Base-by-base conservation (phyloP, 192 early-diverging fungal species). In the Coemansia sp. region DNA sequence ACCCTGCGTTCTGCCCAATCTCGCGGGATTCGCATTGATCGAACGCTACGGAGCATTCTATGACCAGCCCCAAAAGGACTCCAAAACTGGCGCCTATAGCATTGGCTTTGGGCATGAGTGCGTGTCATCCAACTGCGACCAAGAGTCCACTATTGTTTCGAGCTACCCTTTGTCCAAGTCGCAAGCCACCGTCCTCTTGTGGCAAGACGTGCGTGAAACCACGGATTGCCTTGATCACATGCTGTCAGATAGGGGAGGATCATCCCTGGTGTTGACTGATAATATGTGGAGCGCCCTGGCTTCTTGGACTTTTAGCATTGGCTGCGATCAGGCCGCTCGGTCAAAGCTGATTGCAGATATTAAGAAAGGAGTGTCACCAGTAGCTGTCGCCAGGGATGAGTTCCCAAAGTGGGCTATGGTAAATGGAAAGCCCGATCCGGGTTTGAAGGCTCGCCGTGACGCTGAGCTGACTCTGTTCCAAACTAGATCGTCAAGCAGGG, bases 251-350 rank as follows among this genome's bases (percentile, higher is more conserved):
- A 6, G 36, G 9, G 61, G 0, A 8, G 1, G 24, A 10, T 21
- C 4, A 19, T 9, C 48, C 9, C 21, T 56, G 29, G 16, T 17
- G 16, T 31, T 72, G 42, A 68, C 59, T 21, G 70, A 57, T 0
- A 78, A 73, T 51, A 78, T 80, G 74, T 78, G 75, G 70, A 70
- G 69, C 29, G 68, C 81, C 3, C 34, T 84, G 62, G 62, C 59
- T 1, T 79, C 77, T n/a, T 84, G 75, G 70, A 36, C 70, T 0
- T 68, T 72, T 37, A 67, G 65, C 45, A 46, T 76, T 29, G 77
- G 73, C 9, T 83, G 81, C 41, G 33, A 37, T 13, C 34, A 41
- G 33, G 70, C 61, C 0, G 33, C 8, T 9, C 42, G 27, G 17
- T 83, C 81, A n/a, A 34, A 40, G 61, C 62, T 83, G 11, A 33